Evolutionary conservation across 139 green algal species (phyloP), one percentile per base, ranked within the genome.

Genomic region (Coelastrella sp.): DNA sequence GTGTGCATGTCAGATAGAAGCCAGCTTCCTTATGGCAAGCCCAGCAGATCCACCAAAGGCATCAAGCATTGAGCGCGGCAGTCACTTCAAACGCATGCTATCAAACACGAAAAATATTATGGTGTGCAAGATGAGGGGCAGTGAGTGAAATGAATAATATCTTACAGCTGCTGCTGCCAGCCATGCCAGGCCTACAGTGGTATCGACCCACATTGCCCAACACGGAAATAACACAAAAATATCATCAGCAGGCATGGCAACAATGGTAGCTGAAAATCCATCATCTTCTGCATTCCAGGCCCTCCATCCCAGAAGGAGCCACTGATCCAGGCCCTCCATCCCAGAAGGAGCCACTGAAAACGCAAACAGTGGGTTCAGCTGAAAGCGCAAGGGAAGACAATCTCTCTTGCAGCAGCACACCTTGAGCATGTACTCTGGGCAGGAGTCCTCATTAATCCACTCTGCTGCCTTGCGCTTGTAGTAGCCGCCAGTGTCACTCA

Each of bases 361-460:
- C 66, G 66, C 66, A 75, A 24, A 0, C 6, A 76, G 68, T 35
- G 75, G 8, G n/a, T 60, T 82, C 27, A 70, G 22, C 73, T 25
- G 20, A 79, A 15, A 17, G 35, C 73, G 49, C 73, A 79, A 35
- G 22, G 49, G 20, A 11, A 25, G 22, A 49, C 35, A 22, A 49
- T 49, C 68, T 76, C 8, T 76, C 9, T 76, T 25, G 84, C 25
- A 82, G 65, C 49, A 20, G 20, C 81, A 4, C 66, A 88, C 95
- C 91, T 99, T 99, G 82, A 97, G 79, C 94, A 99, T 97, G 95
- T 99, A 99, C 80, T 99, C 97, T 6, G 98, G 98, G 92, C 97
- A 99, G 24, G 94, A 97, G 94, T 99, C 98, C 91, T 99, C 95
- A 84, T 96, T 90, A 63, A 98, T 96, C 95, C 95, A 98, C 65